phyloP scores from a whole-genome alignment of 2,329 filamentous ascomycete genomes.

The Fusarium gaditjirri region DNA sequence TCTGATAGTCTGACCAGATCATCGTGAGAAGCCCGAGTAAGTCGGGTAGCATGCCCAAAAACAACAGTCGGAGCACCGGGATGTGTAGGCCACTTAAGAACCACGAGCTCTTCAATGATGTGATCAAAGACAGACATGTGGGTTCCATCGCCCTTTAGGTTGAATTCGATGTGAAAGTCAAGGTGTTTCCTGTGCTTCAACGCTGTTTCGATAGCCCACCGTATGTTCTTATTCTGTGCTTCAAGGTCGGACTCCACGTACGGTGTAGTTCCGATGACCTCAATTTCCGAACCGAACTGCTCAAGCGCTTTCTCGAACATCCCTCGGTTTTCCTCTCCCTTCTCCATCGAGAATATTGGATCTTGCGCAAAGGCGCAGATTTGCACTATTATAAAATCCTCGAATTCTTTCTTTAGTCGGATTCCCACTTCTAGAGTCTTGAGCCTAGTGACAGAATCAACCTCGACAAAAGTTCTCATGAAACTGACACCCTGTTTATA shows the following conservation, averaged over 20 bases:
- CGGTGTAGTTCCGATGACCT: not conserved
- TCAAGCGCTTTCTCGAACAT: not conserved
- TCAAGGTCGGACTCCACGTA: not conserved
- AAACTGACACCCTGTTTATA: not conserved
- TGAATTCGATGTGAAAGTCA: slow-evolving; percentile 19
- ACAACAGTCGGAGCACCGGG: not conserved
- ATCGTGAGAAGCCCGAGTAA: not conserved
- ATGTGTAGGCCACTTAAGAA: not conserved
- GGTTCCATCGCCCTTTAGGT: not conserved
- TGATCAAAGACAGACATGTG: not conserved
- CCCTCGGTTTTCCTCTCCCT: not conserved
- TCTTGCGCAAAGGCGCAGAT: slow-evolving; percentile 22
- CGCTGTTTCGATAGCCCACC: slow-evolving; percentile 2
- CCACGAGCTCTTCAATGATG: not conserved
- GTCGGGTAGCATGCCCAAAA: slow-evolving; percentile 12
- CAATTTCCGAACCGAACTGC: not conserved
- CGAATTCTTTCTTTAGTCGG: not conserved
- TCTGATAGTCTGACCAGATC: not conserved
- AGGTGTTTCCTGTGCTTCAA: not conserved
- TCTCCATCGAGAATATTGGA: slow-evolving; percentile 5
- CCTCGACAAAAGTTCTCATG: slow-evolving; percentile 4
- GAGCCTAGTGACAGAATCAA: slow-evolving; percentile 3
- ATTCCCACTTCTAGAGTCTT: not conserved
- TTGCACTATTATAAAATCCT: not conserved
- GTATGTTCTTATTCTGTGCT: not conserved